These are phyloP conservation scores for Penicillium arizonense DNA, from an alignment of 495 filamentous ascomycete genomes.

Conservation along the genomic window DNA sequence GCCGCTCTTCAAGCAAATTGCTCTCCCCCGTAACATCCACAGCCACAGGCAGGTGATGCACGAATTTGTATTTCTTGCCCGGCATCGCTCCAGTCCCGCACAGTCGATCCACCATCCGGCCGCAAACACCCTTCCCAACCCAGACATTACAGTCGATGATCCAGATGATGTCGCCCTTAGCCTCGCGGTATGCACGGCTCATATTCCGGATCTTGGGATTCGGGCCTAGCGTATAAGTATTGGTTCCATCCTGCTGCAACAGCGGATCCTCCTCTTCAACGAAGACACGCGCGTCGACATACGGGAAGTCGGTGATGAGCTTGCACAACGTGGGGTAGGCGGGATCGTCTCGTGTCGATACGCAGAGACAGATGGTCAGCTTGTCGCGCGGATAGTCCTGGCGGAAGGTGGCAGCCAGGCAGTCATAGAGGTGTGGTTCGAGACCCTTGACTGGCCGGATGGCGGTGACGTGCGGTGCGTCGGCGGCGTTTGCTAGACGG, in stretches of 20 bases:
- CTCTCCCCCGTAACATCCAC: conserved; percentile 61
- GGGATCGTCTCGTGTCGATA: conserved; percentile 74
- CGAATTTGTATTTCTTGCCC: conserved; percentile 78
- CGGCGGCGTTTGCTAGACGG: conserved; percentile 22
- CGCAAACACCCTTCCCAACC: conserved; percentile 75
- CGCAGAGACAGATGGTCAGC: conserved; percentile 80
- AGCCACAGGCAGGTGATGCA: conserved; percentile 88
- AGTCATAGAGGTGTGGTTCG: conserved; percentile 87
- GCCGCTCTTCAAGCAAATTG: conserved; percentile 35
- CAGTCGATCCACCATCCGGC: conserved; percentile 83
- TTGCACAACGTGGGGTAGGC: conserved; percentile 71
- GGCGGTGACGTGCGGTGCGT: conserved; percentile 80
- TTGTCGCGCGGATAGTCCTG: conserved; percentile 77
- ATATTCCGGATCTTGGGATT: conserved; percentile 99
- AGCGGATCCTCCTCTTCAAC: conserved; percentile 88
- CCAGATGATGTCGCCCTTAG: conserved; percentile 90
- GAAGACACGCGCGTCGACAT: conserved; percentile 69
- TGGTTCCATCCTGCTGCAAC: conserved; percentile 48
- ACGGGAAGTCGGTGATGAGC: conserved; percentile 67
- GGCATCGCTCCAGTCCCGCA: conserved; percentile 58
- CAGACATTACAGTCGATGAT: conserved; percentile 96
- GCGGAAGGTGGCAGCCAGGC: conserved; percentile 84
- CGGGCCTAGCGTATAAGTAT: conserved; percentile 69
- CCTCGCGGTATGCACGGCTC: conserved; percentile 92
- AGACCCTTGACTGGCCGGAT: conserved; percentile 93